Evolutionary conservation across 2,329 filamentous ascomycete species (phyloP), one percentile per base, ranked within the genome.

Genomic region (Penicillium sp.): DNA sequence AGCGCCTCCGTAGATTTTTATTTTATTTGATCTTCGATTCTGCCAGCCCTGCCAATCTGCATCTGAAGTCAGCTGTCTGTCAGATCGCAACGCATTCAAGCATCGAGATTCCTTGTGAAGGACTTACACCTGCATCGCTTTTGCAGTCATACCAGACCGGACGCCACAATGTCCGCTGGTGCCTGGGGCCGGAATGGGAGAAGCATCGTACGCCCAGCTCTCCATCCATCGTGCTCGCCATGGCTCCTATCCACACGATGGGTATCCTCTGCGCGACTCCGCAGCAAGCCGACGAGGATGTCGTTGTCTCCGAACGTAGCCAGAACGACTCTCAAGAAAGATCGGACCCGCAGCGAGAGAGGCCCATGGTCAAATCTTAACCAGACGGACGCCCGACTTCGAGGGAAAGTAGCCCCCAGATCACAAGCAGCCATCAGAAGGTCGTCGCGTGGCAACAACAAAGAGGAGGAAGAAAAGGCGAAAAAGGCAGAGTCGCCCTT

Each of bases 341-440:
- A 75, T 2, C 60, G 67, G 8, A 70, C 71, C 45, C 73, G 75
- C 56, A 73, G 74, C 49, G 71, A 72, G 55, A 75, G 78, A 60
- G 79, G 80, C 5, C 83, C 83, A 2, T 86, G 83, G 66, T 79
- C 78, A 18, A 81, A 76, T 8, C 84, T 85, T 82, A 86, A 86
- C 60, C 70, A 77, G 63, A 83, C 73, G 9, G 69, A 75, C 38
- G 77, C 78, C 12, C 71, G 72, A 11, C 74, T 81, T 60, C 69
- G 73, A 53, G 74, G 74, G 18, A 64, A 69, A 11, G 71, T 77
- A 16, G 66, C 65, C 26, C 45, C 68, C 21, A 64, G 66, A 52
- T 71, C 71, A 5, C 65, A 61, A 65, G 75, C 78, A 9, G 72
- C 78, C 48, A 68, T 76, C 51, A 79, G 74, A 61, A 70, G 57